Evolutionary conservation across 2,329 filamentous ascomycete species (phyloP).

Genomic region (Allantophomopsis cytisporea): DNA sequence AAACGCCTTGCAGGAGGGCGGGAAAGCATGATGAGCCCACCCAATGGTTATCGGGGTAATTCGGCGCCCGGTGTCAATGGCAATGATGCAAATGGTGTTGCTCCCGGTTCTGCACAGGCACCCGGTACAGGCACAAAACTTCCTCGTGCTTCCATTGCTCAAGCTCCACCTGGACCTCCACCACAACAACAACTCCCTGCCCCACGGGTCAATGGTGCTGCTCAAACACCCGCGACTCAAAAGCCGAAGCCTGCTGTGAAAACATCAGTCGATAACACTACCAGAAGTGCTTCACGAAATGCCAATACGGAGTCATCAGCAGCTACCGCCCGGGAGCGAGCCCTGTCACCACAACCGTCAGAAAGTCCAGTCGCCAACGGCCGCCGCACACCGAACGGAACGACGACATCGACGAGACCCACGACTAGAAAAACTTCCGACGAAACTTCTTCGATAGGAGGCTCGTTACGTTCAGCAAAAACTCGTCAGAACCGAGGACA

Average conservation of each 20-base stretch:
- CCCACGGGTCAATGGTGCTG: conserved; percentile 19
- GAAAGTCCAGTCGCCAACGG: conserved; percentile 44
- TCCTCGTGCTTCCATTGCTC: conserved; percentile 37
- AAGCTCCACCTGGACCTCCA: conserved; percentile 48
- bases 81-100: conserved; percentile 18
- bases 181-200: conserved; percentile 49
- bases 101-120: conserved; percentile 16
- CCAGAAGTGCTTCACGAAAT: conserved; percentile 27
- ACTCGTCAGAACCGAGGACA: conserved; percentile 45
- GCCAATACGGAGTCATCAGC: conserved; percentile 27
- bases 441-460: conserved; percentile 4
- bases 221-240: conserved; percentile 7
- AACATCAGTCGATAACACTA: conserved; percentile 15
- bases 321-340: conserved; percentile 20
- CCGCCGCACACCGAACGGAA: conserved; percentile 40
- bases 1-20: conserved; percentile 28
- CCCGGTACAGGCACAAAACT: conserved; percentile 22
- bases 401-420: conserved; percentile 28
- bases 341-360: conserved; percentile 16
- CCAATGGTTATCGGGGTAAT: conserved; percentile 18
- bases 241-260: conserved; percentile 15
- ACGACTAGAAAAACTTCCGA: conserved; percentile 10
- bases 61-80: conserved; percentile 21
- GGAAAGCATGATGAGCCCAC: conserved; percentile 27
- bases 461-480: conserved; percentile 22